A percentile compares a stretch with the other conserved stretches of the same genome.
Evolutionary conservation across 148 eudicot species (phyloP).

Genomic region (Silene latifolia): DNA sequence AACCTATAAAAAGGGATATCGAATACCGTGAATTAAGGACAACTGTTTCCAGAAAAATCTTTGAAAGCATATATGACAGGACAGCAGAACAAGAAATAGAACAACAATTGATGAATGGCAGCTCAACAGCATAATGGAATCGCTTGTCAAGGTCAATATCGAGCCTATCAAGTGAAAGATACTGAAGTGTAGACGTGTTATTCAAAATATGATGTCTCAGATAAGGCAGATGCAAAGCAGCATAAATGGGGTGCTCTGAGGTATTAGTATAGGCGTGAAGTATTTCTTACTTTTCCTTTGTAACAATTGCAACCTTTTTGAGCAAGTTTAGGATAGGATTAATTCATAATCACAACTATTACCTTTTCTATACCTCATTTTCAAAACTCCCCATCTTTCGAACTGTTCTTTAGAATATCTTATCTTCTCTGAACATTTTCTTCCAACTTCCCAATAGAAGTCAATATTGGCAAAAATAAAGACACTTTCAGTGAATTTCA

Average conservation of each 20-base stretch:
- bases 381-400: neutral
- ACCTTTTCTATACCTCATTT: neutral
- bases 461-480: neutral
- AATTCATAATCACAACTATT: neutral
- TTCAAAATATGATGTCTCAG: neutral
- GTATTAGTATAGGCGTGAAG: too few relatives aligned
- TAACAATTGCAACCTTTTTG: neutral
- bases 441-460: neutral
- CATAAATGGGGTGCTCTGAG: neutral
- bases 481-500: neutral
- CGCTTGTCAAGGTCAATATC: neutral
- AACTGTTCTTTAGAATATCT: neutral
- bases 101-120: neutral
- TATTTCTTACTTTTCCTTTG: neutral
- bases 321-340: neutral
- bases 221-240: neutral
- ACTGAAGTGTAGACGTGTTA: neutral
- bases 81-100: neutral
- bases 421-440: neutral
- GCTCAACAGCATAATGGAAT: neutral
- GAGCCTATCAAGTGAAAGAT: neutral
- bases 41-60: neutral
- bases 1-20: slow-evolving; percentile 43
- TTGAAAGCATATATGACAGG: neutral
- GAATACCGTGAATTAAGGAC: neutral